Percentiles rank a stretch among this genome's conserved stretches.
Conservation (phyloP, 2,329 filamentous ascomycete genomes). For the Graphilbum fragrans region DNA sequence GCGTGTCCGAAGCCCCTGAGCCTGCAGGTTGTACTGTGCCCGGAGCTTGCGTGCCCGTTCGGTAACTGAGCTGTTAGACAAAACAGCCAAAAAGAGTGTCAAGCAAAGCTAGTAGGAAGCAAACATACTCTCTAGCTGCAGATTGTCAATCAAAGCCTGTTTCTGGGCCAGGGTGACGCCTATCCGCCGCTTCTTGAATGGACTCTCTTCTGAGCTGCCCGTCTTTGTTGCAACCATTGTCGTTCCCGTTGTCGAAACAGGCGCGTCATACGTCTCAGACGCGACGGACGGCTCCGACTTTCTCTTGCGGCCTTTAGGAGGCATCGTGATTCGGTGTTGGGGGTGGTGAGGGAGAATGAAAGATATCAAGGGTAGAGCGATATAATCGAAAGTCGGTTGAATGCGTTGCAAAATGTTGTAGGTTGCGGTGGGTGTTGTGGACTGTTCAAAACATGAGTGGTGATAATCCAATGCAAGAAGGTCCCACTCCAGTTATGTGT, state of each 20-base stretch:
- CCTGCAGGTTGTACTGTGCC: constrained; percentile 80
- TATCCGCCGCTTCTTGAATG: constrained; percentile 47
- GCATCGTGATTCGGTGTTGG: constrained; percentile 22
- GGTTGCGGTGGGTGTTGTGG: not conserved
- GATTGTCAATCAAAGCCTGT: constrained; percentile 76
- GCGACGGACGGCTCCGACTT: constrained; percentile 26
- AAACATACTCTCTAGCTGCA: constrained; percentile 66
- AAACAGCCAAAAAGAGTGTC: not conserved
- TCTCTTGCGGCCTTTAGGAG: constrained; percentile 33
- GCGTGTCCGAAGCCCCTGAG: constrained; percentile 70
- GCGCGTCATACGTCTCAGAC: constrained; percentile 14
- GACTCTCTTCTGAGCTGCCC: constrained; percentile 34
- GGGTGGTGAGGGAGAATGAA: not conserved
- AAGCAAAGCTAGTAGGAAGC: not conserved
- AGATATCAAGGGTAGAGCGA: too few relatives aligned
- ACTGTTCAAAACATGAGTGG: not conserved
- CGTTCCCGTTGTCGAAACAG: constrained; percentile 10
- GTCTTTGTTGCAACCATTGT: constrained; percentile 19
- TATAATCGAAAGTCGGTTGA: too few relatives aligned
- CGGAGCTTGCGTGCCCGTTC: constrained; percentile 78
- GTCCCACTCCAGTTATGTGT: too few relatives aligned
- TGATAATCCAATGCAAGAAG: too few relatives aligned
- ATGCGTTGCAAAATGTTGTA: not conserved
- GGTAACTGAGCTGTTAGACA: constrained; percentile 47
- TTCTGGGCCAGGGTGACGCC: constrained; percentile 63